Evolutionary conservation across 192 early-diverging fungal species (phyloP), one percentile per base, ranked within the genome.

Genomic region (Gryganskiella cystojenkinii): DNA sequence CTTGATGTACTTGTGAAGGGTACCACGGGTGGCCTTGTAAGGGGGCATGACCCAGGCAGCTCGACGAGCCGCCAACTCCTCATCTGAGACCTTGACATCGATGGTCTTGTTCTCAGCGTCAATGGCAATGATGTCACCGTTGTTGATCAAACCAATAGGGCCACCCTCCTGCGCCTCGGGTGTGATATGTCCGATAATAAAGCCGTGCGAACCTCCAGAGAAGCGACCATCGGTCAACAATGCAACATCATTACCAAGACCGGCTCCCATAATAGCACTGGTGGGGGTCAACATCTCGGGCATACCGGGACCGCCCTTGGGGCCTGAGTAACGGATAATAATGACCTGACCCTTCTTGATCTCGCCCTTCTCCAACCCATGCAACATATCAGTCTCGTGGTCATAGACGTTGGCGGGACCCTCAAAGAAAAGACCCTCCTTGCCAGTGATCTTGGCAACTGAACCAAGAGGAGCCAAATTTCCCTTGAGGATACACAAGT

Each of bases 361-460:
- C 75, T 96, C 88, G 34, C 88, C 88, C 31, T 88, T 86, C 83
- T 98, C 95, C 46, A 99, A 81, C 11, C 96, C 93, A 25, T 74
- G 80, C 68, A 99, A 82, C 93, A 99, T 96, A 30, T 92, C 93
- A 70, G 93, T 90, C 80, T 99, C 98, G 37, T 90, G 89, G 56
- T 99, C 95, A 72, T 90, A 99, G 28, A 96, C 95, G 60, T 90
- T 90, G 52, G 98, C 98, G 8, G 88, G 86, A 22, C 98, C 98
- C 43, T 82, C 79, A 72, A 99, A 99, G 51, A 71, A 49, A 13
- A 98, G 86, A 22, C 98, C 98, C 87, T 99, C 96, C 84, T 99
- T 99, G 56, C 98, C 98, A 13, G 98, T 99, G 84, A 99, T 99
- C 87, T 99, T 99, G 55, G 98, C 98, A 42, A 99, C 98, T 9